Conservation (phyloP, 106 monocot genomes). For the Vanilla planifolia region DNA sequence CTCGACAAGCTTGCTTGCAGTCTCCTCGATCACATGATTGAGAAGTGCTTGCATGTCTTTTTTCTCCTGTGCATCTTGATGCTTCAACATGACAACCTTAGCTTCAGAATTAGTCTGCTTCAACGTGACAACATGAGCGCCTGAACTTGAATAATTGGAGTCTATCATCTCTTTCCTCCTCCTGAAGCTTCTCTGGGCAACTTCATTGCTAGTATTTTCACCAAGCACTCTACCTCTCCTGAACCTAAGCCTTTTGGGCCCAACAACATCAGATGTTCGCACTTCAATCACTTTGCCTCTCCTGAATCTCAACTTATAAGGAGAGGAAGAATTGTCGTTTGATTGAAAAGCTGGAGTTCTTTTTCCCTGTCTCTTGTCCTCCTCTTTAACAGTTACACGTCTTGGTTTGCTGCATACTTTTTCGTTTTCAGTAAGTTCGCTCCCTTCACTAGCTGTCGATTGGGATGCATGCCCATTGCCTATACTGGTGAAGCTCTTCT, state of each 20-base stretch:
- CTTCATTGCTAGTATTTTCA: slow-evolving; percentile 1
- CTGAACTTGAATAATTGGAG: background rate
- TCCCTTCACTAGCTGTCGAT: background rate
- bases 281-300: slow-evolving; percentile 43
- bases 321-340: slow-evolving; percentile 12
- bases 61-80: slow-evolving; percentile 47
- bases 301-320: slow-evolving; percentile 47
- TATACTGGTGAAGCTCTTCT: background rate
- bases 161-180: slow-evolving; percentile 12
- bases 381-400: background rate
- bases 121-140: background rate
- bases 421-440: background rate
- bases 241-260: slow-evolving; percentile 43
- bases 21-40: slow-evolving; percentile 84
- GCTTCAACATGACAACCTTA: slow-evolving; percentile 35
- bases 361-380: slow-evolving; percentile 14
- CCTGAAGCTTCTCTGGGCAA: slow-evolving; percentile 25
- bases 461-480: background rate
- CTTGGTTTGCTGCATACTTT: background rate
- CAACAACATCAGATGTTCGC: slow-evolving; percentile 23
- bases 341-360: slow-evolving; percentile 10
- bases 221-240: slow-evolving; percentile 26
- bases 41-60: slow-evolving; percentile 47
- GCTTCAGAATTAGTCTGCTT: slow-evolving; percentile 16
- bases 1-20: slow-evolving; percentile 68